Conservation (phyloP, 176 grass and related monocot genomes). For the Oropetium thomaeum region DNA sequence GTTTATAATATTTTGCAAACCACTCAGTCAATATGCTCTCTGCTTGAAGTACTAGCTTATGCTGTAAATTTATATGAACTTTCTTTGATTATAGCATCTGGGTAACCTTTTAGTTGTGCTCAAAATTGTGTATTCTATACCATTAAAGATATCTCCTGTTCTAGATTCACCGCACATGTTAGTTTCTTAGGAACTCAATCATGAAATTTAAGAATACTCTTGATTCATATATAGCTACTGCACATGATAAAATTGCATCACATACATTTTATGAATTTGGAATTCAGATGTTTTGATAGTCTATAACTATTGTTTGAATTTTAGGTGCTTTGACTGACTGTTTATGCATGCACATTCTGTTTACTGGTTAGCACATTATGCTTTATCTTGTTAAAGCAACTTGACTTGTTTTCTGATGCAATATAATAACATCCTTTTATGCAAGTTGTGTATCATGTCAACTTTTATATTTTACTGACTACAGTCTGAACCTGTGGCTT, state of each 20-base stretch:
- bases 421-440: neutral
- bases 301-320: slow-evolving; percentile 2
- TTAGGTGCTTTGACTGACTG: neutral
- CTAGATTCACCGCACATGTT: neutral
- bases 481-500: neutral
- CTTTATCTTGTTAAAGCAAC: neutral
- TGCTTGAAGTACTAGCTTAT: slow-evolving; percentile 7
- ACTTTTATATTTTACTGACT: neutral
- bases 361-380: neutral
- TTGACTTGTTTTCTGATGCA: neutral
- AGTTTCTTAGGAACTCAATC: slow-evolving; percentile 1
- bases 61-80: slow-evolving; percentile 1
- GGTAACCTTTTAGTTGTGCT: neutral
- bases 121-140: neutral
- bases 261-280: neutral
- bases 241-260: neutral
- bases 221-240: neutral
- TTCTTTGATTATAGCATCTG: neutral
- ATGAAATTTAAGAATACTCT: slow-evolving; percentile 19
- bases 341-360: neutral
- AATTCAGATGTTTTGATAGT: slow-evolving; percentile 14
- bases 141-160: slow-evolving; percentile 2
- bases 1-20: slow-evolving; percentile 8
- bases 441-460: neutral
- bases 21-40: slow-evolving; percentile 2